Evolutionary conservation across 495 filamentous ascomycete species (phyloP), one percentile per base, ranked within the genome.

Genomic region (Jackrogersella minutella): DNA sequence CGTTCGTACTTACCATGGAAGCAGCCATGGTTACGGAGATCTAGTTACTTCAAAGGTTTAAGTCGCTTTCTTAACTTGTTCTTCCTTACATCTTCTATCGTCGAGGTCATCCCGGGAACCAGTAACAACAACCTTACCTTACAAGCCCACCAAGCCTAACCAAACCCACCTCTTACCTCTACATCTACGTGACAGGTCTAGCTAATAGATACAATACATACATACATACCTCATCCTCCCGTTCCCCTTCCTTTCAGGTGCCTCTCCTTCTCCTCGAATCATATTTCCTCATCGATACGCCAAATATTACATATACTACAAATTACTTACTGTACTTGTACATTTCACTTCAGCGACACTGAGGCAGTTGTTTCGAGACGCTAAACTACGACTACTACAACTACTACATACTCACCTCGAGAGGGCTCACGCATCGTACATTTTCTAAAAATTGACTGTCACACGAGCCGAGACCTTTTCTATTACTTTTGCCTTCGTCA

Each of bases 261-360:
- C 34, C 33, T 60, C 44, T 30, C 40, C 43, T 60, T 52, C 50
- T 52, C 57, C 61, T 69, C 66, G 66, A 65, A 69, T 69, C 57
- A 69, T 65, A 46, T 69, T 65, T 50, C 55, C 50, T 47, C 56
- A 50, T 59, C 55, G 36, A 58, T 37, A 30, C 39, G 21, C 40
- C 47, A 47, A 33, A 59, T 52, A n/a, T n/a, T n/a, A n/a, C n/a
- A n/a, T n/a, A n/a, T n/a, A n/a, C n/a, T n/a, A 31, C 44, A 64
- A 53, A 64, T 60, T 64, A 64, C 60, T 61, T 59, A 51, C 66
- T 64, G 55, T 60, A 69, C 61, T 47, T 60, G 36, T 69, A 64
- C 66, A 60, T 52, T 19, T 49, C 6, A 30, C 2, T 49, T 58
- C 37, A 28, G 43, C 40, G 30, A 59, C 14, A 33, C 52, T 54